Percentiles rank a stretch among this genome's conserved stretches.
These are phyloP conservation scores for Mrakia hoshinonis DNA, from an alignment of 768 basidiomycete species.

Conservation along the genomic window DNA sequence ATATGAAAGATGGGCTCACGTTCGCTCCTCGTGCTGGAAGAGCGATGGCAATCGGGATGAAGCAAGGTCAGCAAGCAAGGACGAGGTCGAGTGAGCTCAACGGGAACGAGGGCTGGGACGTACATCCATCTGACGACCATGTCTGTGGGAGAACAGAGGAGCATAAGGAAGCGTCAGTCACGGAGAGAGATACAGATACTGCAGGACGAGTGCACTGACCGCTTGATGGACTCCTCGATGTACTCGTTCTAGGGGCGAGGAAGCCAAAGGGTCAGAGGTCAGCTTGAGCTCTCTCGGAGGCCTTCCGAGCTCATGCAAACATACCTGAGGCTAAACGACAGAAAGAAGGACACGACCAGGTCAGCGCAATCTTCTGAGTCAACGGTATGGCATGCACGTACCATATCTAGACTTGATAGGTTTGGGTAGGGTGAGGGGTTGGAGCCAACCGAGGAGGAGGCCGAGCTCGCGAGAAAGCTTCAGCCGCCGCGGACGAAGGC, in stretches of 20 bases:
- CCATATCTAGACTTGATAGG: too few species aligned
- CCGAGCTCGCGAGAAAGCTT: too few species aligned
- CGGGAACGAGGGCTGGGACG: not conserved
- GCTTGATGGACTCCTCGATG: constrained; percentile 93
- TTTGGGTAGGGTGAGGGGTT: too few species aligned
- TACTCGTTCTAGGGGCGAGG: constrained; percentile 72
- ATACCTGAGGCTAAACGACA: constrained; percentile 16
- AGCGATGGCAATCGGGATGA: constrained; percentile 45
- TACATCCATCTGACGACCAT: constrained; percentile 30
- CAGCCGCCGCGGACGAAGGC: too few species aligned
- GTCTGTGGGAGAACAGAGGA: not conserved
- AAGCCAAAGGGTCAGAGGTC: not conserved
- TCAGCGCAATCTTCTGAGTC: too few species aligned
- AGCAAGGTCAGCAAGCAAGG: not conserved
- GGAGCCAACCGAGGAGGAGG: too few species aligned
- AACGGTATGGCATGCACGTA: too few species aligned
- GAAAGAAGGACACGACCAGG: too few species aligned
- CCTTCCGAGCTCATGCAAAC: not conserved
- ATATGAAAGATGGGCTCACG: constrained; percentile 49
- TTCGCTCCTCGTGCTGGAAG: constrained; percentile 95
- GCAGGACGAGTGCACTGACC: not conserved
- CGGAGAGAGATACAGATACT: not conserved
- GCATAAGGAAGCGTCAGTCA: not conserved
- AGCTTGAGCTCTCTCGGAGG: not conserved
- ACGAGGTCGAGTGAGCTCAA: not conserved